phyloP scores from a whole-genome alignment of 805 yeast species.

The Yarrowia divulgata region DNA sequence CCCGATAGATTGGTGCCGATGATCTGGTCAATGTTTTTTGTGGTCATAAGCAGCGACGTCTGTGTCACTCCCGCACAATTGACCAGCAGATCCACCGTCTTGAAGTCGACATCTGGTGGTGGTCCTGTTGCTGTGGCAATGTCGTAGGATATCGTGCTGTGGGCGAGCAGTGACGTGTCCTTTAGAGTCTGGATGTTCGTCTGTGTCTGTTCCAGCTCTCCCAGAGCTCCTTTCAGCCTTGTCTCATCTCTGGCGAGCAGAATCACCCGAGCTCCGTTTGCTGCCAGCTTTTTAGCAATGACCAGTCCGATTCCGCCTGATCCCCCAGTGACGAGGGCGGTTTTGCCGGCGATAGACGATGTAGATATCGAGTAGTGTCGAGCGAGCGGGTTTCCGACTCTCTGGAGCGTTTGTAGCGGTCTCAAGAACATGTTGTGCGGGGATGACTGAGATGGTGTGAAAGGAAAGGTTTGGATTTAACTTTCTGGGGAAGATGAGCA shows the following conservation, averaged over 20 bases:
- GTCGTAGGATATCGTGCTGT: conserved; percentile 10
- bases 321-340: conserved; percentile 64
- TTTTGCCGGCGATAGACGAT: conserved; percentile 20
- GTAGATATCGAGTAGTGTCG: conserved; percentile 11
- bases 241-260: conserved; percentile 59
- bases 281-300: conserved; percentile 60
- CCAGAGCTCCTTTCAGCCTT: conserved; percentile 47
- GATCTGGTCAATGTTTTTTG: conserved; percentile 57
- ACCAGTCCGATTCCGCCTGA: conserved; percentile 71
- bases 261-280: conserved; percentile 60
- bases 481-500: background rate
- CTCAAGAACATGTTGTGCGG: conserved; percentile 1
- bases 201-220: background rate
- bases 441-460: background rate
- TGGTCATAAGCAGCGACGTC: conserved; percentile 57
- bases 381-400: background rate
- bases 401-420: background rate
- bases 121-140: background rate
- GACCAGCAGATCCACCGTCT: conserved; percentile 56
- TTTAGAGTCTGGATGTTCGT: background rate
- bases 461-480: background rate
- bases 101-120: conserved; percentile 20
- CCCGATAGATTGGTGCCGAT: conserved; percentile 65
- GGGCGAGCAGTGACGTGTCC: background rate
- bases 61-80: conserved; percentile 70